Evolutionary conservation across 257 asterid genomes (phyloP).

Genomic region (Solanum chiquidenum): DNA sequence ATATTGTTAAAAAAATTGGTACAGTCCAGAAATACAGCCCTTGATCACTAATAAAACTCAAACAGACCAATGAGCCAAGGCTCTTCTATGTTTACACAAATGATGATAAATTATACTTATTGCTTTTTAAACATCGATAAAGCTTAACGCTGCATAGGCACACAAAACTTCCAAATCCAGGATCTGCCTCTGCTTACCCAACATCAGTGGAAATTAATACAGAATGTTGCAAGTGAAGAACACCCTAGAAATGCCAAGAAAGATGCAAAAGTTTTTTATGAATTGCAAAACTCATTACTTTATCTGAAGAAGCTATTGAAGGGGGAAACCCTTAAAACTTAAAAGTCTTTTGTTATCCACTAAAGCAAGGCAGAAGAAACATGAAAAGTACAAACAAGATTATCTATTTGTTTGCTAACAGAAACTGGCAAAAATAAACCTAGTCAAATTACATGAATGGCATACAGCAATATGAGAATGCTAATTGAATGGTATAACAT

Average conservation of each 20-base stretch:
- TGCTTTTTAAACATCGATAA: not conserved
- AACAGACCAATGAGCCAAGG: not conserved
- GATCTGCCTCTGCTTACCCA: not conserved
- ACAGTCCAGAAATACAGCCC: not conserved
- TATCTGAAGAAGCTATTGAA: not conserved
- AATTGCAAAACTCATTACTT: not conserved
- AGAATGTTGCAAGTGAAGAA: not conserved
- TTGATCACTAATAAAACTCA: not conserved
- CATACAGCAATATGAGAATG: not conserved
- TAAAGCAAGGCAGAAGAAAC: not conserved
- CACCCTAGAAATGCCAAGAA: not conserved
- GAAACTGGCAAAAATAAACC: not conserved
- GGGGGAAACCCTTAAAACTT: not conserved
- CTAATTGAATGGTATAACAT: not conserved
- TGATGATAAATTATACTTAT: not conserved
- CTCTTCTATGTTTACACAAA: not conserved
- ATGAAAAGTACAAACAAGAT: not conserved
- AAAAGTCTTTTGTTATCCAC: not conserved
- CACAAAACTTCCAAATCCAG: not conserved
- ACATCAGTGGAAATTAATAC: not conserved
- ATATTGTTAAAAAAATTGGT: not conserved
- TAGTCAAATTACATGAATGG: not conserved
- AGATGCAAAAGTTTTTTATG: not conserved
- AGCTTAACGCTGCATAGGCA: not conserved
- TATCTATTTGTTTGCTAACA: not conserved